Conservation (phyloP, 768 basidiomycete species). For the Lenzites betulinus region DNA sequence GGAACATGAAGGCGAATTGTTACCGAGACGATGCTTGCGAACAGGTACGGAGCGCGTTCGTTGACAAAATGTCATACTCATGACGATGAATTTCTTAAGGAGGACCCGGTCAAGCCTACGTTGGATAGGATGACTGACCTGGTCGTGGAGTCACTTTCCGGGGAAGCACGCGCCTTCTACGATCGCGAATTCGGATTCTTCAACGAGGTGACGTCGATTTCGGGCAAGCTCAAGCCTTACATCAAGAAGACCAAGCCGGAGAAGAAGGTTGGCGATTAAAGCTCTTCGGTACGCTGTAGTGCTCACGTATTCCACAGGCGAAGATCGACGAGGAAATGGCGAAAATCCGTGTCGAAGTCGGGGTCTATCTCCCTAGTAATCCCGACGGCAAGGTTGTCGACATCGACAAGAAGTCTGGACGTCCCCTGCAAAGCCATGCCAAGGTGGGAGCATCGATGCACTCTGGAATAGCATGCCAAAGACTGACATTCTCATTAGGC, state of each 20-base stretch:
- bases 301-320: slow-evolving; percentile 51
- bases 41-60: slow-evolving; percentile 50
- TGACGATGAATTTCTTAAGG: slow-evolving; percentile 45
- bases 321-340: slow-evolving; percentile 99
- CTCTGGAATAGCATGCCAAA: not conserved
- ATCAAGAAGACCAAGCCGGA: slow-evolving; percentile 95
- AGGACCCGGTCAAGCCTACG: slow-evolving; percentile 94
- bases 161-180: slow-evolving; percentile 86
- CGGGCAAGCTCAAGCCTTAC: slow-evolving; percentile 93
- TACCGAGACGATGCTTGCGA: slow-evolving; percentile 90
- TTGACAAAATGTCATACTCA: not conserved
- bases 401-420: slow-evolving; percentile 93
- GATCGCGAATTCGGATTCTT: slow-evolving; percentile 96
- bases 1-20: slow-evolving; percentile 99
- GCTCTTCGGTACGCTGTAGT: not conserved
- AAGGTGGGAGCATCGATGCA: slow-evolving; percentile 56
- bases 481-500: slow-evolving; percentile 53
- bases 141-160: slow-evolving; percentile 85
- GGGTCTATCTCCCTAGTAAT: slow-evolving; percentile 96
- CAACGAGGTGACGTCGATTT: slow-evolving; percentile 95
- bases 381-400: slow-evolving; percentile 97
- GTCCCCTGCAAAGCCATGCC: slow-evolving; percentile 95
- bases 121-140: slow-evolving; percentile 83
- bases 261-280: slow-evolving; percentile 71
- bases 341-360: slow-evolving; percentile 89